phyloP scores from a whole-genome alignment of 2,329 filamentous ascomycete genomes.

The Alternaria arbusti region DNA sequence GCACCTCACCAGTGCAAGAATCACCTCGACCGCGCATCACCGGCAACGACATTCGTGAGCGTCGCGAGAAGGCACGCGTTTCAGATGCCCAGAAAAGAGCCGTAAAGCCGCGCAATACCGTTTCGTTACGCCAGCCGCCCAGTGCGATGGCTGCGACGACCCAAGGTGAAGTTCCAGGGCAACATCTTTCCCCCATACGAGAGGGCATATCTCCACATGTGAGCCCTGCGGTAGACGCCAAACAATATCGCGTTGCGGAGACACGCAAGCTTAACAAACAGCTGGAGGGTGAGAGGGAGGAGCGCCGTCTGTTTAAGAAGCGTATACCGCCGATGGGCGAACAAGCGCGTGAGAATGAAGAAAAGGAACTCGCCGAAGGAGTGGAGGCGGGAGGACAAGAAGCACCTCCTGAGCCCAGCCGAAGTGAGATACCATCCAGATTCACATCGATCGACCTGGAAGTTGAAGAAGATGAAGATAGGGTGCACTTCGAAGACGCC shows the following conservation, averaged over 20 bases:
- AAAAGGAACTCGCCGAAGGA: neutral
- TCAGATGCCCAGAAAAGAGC: neutral
- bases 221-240: neutral
- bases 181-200: fast-evolving
- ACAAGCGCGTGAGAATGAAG: fast-evolving
- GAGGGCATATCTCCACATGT: neutral
- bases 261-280: neutral
- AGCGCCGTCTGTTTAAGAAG: too few relatives aligned
- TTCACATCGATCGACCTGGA: neutral
- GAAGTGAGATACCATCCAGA: neutral
- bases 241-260: neutral
- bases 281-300: neutral
- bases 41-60: neutral
- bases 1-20: neutral
- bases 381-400: fast-evolving
- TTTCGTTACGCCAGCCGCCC: neutral
- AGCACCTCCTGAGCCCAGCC: neutral
- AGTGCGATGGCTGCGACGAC: neutral
- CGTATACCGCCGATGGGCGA: neutral
- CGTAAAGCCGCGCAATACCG: fast-evolving
- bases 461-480: neutral
- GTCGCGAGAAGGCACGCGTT: neutral
- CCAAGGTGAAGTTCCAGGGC: neutral
- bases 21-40: neutral
- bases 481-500: neutral